Conservation (phyloP, 495 filamentous ascomycete species). For the Tuber melanosporum region DNA sequence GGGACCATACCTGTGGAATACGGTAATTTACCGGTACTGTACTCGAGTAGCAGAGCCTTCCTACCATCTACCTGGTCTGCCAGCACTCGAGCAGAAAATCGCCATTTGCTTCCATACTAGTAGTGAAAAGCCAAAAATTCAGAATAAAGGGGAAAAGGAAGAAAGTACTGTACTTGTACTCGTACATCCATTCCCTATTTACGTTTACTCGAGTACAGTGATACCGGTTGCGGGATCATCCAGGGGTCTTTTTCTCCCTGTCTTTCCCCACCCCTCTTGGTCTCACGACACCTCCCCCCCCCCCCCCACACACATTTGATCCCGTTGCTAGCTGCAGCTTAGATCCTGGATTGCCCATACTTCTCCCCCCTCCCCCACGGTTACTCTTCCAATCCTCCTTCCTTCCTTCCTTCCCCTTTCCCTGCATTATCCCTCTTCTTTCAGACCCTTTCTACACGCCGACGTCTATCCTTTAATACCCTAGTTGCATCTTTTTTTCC, state of each 20-base stretch:
- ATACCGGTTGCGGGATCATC: neutral
- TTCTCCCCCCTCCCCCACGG: neutral
- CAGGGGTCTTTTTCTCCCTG: neutral
- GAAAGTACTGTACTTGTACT: too few species aligned
- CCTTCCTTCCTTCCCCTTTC: conserved; percentile 18
- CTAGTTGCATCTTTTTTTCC: conserved; percentile 6
- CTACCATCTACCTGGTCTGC: neutral
- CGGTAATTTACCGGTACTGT: too few species aligned
- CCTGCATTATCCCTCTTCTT: conserved; percentile 24
- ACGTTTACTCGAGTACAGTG: neutral
- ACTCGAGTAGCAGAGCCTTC: too few species aligned
- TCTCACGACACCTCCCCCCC: neutral
- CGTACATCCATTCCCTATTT: neutral
- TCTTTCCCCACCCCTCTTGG: neutral
- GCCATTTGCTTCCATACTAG: neutral
- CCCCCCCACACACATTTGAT: neutral
- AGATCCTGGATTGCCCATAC: conserved; percentile 16
- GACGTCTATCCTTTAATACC: conserved; percentile 7
- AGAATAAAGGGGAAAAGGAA: conserved; percentile 24
- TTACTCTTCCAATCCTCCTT: conserved; percentile 9
- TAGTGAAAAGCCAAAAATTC: too few species aligned
- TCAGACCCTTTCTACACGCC: conserved; percentile 10
- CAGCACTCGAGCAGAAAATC: neutral
- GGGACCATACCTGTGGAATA: too few species aligned
- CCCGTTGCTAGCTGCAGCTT: conserved; percentile 1